These are phyloP conservation scores for Serendipita sp. DNA, from an alignment of 768 basidiomycete species.

Conservation along the genomic window DNA sequence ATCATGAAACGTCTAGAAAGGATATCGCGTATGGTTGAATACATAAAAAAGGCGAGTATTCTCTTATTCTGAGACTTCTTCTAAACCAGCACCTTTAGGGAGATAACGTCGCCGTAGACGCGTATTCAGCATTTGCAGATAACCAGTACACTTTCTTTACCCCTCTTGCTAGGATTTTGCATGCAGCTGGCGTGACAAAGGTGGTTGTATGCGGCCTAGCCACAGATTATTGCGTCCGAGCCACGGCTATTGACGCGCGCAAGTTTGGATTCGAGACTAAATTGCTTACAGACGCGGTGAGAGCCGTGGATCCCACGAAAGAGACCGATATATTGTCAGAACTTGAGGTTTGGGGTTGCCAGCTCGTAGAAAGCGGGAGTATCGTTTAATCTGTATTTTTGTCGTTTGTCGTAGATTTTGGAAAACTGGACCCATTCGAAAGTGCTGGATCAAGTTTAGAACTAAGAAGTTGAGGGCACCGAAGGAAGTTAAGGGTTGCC, in stretches of 20 bases:
- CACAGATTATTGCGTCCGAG: slow-evolving; percentile 62
- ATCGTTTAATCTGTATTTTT: slow-evolving; percentile 6
- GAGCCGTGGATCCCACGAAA: slow-evolving; percentile 11
- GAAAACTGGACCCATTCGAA: not conserved
- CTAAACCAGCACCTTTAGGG: slow-evolving; percentile 22
- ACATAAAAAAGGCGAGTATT: slow-evolving; percentile 19
- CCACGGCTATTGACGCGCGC: slow-evolving; percentile 36
- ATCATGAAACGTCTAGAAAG: slow-evolving; percentile 33
- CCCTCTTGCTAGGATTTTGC: slow-evolving; percentile 29
- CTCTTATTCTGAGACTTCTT: not conserved
- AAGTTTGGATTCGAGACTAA: slow-evolving; percentile 29
- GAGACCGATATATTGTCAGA: not conserved
- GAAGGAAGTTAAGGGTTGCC: not conserved
- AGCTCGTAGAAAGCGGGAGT: not conserved
- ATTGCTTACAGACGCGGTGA: slow-evolving; percentile 13
- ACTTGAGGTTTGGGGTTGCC: slow-evolving; percentile 7
- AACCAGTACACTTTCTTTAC: slow-evolving; percentile 33
- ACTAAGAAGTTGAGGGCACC: not conserved
- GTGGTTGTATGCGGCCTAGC: slow-evolving; percentile 37
- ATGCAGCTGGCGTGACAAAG: slow-evolving; percentile 30
- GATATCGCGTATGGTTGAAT: slow-evolving; percentile 18
- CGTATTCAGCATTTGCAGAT: slow-evolving; percentile 66
- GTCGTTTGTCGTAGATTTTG: not conserved
- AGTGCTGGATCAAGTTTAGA: not conserved
- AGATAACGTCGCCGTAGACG: slow-evolving; percentile 41